Evolutionary conservation across 2,329 filamentous ascomycete genomes (phyloP), one percentile per base, ranked within the genome.

Genomic region (Lasiodiplodia citricola): DNA sequence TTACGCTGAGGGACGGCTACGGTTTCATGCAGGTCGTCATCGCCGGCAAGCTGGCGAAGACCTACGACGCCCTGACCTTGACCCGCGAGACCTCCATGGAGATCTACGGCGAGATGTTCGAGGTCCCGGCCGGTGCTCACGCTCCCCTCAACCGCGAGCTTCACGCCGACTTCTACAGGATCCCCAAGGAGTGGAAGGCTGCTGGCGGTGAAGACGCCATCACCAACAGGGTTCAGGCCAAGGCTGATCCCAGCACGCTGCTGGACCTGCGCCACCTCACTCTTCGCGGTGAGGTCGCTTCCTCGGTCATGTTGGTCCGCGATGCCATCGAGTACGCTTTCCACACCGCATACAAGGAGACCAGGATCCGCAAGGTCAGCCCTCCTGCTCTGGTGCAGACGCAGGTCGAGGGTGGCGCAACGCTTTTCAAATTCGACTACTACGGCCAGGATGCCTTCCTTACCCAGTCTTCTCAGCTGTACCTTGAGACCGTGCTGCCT

Each of bases 391-490:
- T 97, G 80, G 96, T 97, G 70, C 96, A 96, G 84, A 98, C 95
- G 21, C 92, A 97, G 83, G 92, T 97, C 77, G 94, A 98, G 83
- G 94, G 94, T 72, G 94, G 94, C 68, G 89, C 92, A 74, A 97
- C 94, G 3, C 89, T 98, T 47, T 98, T 97, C 87, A 89, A 88
- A 70, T 92, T 97, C 76, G 86, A 92, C 77, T 96, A 96, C 86
- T 97, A 97, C 82, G 91, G 90, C 74, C 92, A 97, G 81, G 88
- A 91, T 74, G 92, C 96, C 70, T 99, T 94, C 84, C 89, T 99
- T 71, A 98, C 96, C 4, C 96, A 99, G 83, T 97, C 94, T 3
- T 97, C 93, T 41, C 96, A 99, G 82, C 89, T 99, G 66, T 99
- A 99, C 83, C 91, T 99, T 69, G 96, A 99, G 86, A 99, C 96